Percentiles rank a stretch among this genome's conserved stretches.
These are phyloP conservation scores for Geotrichum restrictum DNA, from an alignment of 1,139 yeast species.

Conservation along the genomic window DNA sequence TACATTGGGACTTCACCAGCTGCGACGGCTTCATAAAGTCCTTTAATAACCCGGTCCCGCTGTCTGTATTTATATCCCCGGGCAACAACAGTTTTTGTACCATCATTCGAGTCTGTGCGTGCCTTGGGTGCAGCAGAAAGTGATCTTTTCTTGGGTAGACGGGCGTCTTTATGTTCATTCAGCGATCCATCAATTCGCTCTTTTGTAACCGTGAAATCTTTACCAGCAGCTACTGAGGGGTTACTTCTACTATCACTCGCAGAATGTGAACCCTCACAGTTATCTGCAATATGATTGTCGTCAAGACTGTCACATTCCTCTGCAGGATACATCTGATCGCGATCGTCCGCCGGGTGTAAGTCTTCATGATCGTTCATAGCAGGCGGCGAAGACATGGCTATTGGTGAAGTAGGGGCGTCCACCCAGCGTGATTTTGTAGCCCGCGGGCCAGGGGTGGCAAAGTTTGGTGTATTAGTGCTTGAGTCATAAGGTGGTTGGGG, in stretches of 20 bases:
- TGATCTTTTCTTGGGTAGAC: conserved; percentile 12
- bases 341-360: too few species aligned
- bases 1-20: conserved; percentile 15
- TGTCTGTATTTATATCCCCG: conserved; percentile 8
- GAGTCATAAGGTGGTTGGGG: conserved; percentile 15
- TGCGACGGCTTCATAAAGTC: conserved; percentile 6
- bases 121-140: conserved; percentile 6
- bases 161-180: too few species aligned
- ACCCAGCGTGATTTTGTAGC: conserved; percentile 14
- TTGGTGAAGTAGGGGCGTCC: conserved; percentile 16
- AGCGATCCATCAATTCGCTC: too few species aligned
- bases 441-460: conserved; percentile 1
- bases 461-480: background rate
- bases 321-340: background rate
- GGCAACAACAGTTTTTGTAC: conserved; percentile 3
- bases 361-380: too few species aligned
- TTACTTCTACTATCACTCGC: too few species aligned
- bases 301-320: too few species aligned
- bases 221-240: too few species aligned
- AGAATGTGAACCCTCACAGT: too few species aligned
- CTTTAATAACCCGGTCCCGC: conserved; percentile 6
- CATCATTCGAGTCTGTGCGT: background rate
- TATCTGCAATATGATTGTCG: too few species aligned
- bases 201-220: too few species aligned
- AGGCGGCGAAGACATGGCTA: conserved; percentile 17